Evolutionary conservation across 2,329 filamentous ascomycete genomes (phyloP), one percentile per base, ranked within the genome.

Genomic region (Sporothrix pseudoabietina): DNA sequence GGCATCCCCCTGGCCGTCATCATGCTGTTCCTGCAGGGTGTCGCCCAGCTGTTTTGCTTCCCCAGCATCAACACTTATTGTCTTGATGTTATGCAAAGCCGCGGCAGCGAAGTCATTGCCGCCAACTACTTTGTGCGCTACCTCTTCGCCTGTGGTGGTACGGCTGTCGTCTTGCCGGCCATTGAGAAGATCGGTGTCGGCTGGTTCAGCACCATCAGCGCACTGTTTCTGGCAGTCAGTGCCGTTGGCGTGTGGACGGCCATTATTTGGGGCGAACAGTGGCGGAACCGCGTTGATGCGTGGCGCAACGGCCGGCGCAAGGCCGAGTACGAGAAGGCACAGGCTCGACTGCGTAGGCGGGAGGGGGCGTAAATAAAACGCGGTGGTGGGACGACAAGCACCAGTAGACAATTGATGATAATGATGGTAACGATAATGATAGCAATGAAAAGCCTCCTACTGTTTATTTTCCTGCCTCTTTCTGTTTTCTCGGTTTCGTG

Each of bases 91-190:
- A 93, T 94, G 90, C 91, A 91, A 76, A 85, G 85, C 1, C 84
- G 87, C 41, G 89, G 89, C 59, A 88, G 90, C 3, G 92, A 96
- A 78, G 91, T 95, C 3, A 88, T 93, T 59, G 92, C 92, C 0
- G 91, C 92, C 0, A 96, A 95, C 80, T 96, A 94, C 80, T 89
- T 94, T 78, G 84, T 92, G 69, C 85, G 93, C 6, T 96, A 95
- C 80, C 79, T 94, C 6, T 92, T 94, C 76, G 92, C 90, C 0
- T 92, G 91, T 12, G 81, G 88, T 4, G 92, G 89, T 0, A 92
- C 89, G 2, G 92, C 91, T 0, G 87, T 89, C 1, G 92, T 92
- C 72, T 83, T 96, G 73, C 93, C 93, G 0, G 91, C 90, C 0
- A 86, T 94, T n/a, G 84, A 94, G 74, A 83, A 81, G 41, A 91